phyloP scores from a whole-genome alignment of 1,139 yeast species.

The Blastobotrys aristatus region DNA sequence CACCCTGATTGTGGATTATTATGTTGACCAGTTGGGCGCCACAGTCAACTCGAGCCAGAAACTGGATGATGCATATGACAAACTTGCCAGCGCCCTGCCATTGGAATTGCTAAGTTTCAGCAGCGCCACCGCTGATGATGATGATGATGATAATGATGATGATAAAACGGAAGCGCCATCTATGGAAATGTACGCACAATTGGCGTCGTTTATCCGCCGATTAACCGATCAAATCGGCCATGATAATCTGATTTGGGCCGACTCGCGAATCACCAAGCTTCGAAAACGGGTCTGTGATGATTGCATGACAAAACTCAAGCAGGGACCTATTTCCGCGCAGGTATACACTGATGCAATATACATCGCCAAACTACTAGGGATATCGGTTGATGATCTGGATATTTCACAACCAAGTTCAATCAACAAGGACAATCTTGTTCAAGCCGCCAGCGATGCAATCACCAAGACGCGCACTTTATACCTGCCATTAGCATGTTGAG shows the following conservation, averaged over 20 bases:
- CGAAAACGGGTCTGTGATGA: constrained; percentile 10
- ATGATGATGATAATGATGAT: constrained; percentile 12
- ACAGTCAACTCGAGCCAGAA: neutral
- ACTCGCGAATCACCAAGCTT: constrained; percentile 11
- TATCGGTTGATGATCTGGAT: neutral
- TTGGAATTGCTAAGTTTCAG: neutral
- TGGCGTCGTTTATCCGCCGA: constrained; percentile 3
- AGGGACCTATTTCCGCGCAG: neutral
- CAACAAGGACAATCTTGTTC: neutral
- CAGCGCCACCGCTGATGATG: neutral
- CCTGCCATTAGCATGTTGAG: constrained; percentile 8
- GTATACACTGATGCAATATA: constrained; percentile 1
- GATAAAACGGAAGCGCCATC: constrained; percentile 17
- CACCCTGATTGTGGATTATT: constrained; percentile 1
- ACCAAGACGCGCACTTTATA: constrained; percentile 6
- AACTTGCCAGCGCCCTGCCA: constrained; percentile 6
- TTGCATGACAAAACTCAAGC: constrained; percentile 5
- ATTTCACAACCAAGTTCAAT: neutral
- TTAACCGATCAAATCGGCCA: constrained; percentile 17
- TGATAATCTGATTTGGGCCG: constrained; percentile 20
- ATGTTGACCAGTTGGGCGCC: neutral
- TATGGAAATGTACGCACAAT: constrained; percentile 10
- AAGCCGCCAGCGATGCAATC: neutral
- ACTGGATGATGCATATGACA: constrained; percentile 5
- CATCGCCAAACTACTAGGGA: neutral